Base-by-base conservation (phyloP, 192 early-diverging fungal genomes). In the Pilaira anomala region DNA sequence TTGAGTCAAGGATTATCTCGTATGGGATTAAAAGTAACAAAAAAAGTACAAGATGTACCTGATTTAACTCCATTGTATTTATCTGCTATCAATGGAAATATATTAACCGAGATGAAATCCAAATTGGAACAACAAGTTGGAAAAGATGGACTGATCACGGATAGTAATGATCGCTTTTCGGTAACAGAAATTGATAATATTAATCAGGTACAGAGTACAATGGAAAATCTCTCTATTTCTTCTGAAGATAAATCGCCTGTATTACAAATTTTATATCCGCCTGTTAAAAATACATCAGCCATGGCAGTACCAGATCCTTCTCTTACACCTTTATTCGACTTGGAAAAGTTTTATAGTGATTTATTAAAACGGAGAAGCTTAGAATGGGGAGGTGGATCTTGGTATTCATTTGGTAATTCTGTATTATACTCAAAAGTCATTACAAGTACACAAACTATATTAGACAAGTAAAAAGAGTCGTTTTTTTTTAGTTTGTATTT, bases 401-500 rank as follows among this genome's bases (percentile, higher is more conserved):
- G 67, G 51, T 74, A 75, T 46, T 65, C 56, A 13, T 85, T 88
- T 41, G 97, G 97, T 19, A 85, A 85, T 19, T 78, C 68, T 41
- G 58, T 99, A 1, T 63, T 96, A 67, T 97, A 92, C 69, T 83
- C 86, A 1, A 78, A 91, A 50, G 85, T 89, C 0, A 79, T 92
- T 1, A 79, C 80, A 7, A 95, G 93, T 13, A 99, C 97, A 1
- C 97, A 99, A 74, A 96, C 95, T 8, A 79, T 97, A 30, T 69
- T 99, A 28, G 97, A 97, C 65, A 93, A 88, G 81, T 88, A 80
- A 75, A 62, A 51, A n/a, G n/a, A n/a, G n/a, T n/a, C n/a, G n/a
- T 36, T 24, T 52, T 48, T 63, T 44, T 13, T 45, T 50, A 26
- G 24, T 50, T 42, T 29, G 5, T 71, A 56, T 26, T 48, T 29